A percentile compares a stretch with the other conserved stretches of the same genome.
Conservation (phyloP, 306 rosid genomes). For the Inga leiocalycina region DNA sequence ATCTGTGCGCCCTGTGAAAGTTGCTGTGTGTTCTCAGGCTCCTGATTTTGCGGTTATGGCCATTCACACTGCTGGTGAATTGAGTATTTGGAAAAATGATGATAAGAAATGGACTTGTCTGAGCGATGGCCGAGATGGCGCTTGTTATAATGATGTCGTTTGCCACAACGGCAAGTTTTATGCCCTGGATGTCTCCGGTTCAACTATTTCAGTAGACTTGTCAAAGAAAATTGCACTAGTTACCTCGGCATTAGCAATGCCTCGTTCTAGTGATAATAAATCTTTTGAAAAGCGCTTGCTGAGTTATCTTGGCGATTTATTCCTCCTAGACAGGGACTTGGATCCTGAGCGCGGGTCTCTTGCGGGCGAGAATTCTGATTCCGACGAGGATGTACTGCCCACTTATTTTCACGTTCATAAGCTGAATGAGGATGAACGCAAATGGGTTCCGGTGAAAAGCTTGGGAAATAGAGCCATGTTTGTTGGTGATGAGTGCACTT, state of each 20-base stretch:
- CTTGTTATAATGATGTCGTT: background rate
- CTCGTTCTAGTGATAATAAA: too few relatives aligned
- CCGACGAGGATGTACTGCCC: background rate
- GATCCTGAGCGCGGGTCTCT: background rate
- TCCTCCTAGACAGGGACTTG: background rate
- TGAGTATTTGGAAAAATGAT: background rate
- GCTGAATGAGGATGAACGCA: background rate
- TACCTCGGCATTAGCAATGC: background rate
- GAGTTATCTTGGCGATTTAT: background rate
- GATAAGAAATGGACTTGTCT: background rate
- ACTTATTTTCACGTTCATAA: background rate
- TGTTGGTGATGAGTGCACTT: background rate
- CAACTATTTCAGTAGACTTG: background rate
- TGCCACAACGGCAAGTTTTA: conserved; percentile 6
- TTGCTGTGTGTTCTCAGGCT: background rate
- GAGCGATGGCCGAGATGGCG: background rate
- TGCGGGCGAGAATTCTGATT: background rate
- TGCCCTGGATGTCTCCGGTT: background rate
- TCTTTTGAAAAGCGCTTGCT: background rate
- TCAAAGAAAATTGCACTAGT: background rate
- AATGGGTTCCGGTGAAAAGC: background rate
- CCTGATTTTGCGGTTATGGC: background rate
- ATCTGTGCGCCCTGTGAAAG: background rate
- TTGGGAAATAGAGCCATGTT: conserved; percentile 9
- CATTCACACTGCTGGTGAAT: background rate